Evolutionary conservation across 495 filamentous ascomycete genomes (phyloP).

Genomic region (Collariella sp.): DNA sequence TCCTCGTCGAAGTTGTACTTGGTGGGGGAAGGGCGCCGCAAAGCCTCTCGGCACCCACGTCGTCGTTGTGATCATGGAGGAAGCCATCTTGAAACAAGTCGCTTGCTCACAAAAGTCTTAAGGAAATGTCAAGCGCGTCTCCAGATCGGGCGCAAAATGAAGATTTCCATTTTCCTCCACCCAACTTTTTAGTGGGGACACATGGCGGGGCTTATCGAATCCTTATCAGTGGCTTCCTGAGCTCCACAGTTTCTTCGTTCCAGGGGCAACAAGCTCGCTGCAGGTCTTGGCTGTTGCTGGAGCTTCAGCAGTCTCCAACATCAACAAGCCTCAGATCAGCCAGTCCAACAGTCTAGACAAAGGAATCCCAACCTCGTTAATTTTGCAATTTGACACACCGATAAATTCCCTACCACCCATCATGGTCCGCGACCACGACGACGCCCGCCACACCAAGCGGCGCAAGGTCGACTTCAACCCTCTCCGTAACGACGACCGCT

Average conservation of each 20-base stretch:
- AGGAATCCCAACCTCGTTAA: too few species aligned
- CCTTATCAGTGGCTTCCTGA: neutral
- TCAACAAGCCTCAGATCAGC: conserved; percentile 1
- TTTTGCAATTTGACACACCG: too few species aligned
- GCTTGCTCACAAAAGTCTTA: neutral
- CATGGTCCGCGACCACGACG: conserved; percentile 32
- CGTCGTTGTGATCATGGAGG: conserved; percentile 84
- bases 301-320: neutral
- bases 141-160: conserved; percentile 7
- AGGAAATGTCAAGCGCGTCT: neutral
- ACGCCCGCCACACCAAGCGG: conserved; percentile 50
- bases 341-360: neutral
- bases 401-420: neutral
- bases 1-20: conserved; percentile 89
- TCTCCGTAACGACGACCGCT: conserved; percentile 47
- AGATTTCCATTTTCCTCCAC: conserved; percentile 22
- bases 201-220: conserved; percentile 33
- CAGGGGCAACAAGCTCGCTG: neutral
- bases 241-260: neutral
- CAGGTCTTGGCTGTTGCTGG: neutral
- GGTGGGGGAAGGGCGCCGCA: conserved; percentile 79
- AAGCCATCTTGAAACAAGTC: conserved; percentile 18
- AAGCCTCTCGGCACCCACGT: conserved; percentile 91
- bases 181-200: conserved; percentile 31
- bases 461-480: conserved; percentile 54